A percentile compares a stretch with the other conserved stretches of the same genome.
Evolutionary conservation across 345 rosid species (phyloP).

Genomic region (Eucalyptus curtisii): DNA sequence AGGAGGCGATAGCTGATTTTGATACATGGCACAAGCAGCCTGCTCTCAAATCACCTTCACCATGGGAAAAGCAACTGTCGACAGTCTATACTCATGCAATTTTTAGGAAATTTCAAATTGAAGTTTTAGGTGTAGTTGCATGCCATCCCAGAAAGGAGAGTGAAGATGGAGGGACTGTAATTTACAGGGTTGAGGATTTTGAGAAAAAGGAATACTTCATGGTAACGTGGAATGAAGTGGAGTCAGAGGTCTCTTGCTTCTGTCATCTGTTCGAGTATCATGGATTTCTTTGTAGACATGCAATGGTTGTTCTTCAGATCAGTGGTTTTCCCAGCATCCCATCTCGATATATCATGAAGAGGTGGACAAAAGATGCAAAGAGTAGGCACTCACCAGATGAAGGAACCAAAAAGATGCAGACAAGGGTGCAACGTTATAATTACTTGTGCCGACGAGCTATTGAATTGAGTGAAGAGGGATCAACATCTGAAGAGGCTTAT

Average conservation of each 20-base stretch:
- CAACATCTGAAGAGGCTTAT: slow-evolving; percentile 21
- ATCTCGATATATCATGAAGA: slow-evolving; percentile 28
- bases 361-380: slow-evolving; percentile 52
- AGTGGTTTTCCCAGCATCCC: slow-evolving; percentile 37
- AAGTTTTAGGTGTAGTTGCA: slow-evolving; percentile 46
- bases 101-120: slow-evolving; percentile 45
- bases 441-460: slow-evolving; percentile 31
- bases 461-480: slow-evolving; percentile 43
- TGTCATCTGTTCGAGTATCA: slow-evolving; percentile 38
- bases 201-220: slow-evolving; percentile 34
- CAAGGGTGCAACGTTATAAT: slow-evolving; percentile 39
- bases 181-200: slow-evolving; percentile 39
- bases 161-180: slow-evolving; percentile 16
- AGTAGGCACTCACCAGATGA: slow-evolving; percentile 14
- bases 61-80: slow-evolving; percentile 49
- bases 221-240: slow-evolving; percentile 36
- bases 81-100: slow-evolving; percentile 34
- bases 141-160: slow-evolving; percentile 39
- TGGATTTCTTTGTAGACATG: slow-evolving; percentile 49
- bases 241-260: slow-evolving; percentile 29
- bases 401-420: slow-evolving; percentile 7
- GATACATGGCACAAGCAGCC: slow-evolving; percentile 53
- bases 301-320: slow-evolving; percentile 48
- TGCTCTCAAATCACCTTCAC: slow-evolving; percentile 45
- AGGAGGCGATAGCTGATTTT: slow-evolving; percentile 48